phyloP scores from a whole-genome alignment of 345 rosid genomes.

The Eutrema yunnanense region DNA sequence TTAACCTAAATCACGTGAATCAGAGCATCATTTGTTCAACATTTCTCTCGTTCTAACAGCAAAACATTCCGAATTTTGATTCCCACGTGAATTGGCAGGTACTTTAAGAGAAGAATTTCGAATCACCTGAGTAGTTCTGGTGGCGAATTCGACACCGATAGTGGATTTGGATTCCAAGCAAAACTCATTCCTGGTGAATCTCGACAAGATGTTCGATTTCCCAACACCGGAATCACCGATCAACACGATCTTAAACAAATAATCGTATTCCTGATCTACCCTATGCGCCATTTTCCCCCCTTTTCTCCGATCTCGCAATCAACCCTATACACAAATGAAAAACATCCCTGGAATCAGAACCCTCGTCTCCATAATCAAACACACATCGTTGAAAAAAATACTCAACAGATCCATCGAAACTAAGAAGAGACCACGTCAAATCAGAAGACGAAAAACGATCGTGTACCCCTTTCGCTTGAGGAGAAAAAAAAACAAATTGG shows the following conservation, averaged over 20 bases:
- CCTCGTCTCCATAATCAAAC: neutral
- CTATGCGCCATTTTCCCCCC: constrained; percentile 41
- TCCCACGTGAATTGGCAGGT: neutral
- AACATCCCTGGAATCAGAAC: neutral
- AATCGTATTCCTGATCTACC: constrained; percentile 64
- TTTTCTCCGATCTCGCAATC: constrained; percentile 28
- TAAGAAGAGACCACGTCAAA: neutral
- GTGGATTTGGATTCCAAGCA: constrained; percentile 74
- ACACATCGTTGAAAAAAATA: neutral
- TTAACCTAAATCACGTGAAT: constrained; percentile 2
- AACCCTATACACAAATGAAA: constrained; percentile 18
- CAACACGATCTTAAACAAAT: constrained; percentile 70
- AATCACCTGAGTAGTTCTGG: constrained; percentile 58
- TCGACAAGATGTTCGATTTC: constrained; percentile 65
- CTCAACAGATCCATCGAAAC: constrained; percentile 4
- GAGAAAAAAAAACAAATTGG: neutral
- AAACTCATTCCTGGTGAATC: constrained; percentile 68
- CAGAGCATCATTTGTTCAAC: neutral
- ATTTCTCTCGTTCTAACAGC: neutral
- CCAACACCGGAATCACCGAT: constrained; percentile 81
- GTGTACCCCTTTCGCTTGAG: neutral
- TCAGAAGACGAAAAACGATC: neutral
- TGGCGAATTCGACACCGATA: constrained; percentile 70
- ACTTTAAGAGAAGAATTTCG: neutral
- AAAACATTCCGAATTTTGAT: neutral